These are phyloP conservation scores for Epicoccum nigrum DNA, from an alignment of 2,329 filamentous ascomycete genomes.

Conservation along the genomic window DNA sequence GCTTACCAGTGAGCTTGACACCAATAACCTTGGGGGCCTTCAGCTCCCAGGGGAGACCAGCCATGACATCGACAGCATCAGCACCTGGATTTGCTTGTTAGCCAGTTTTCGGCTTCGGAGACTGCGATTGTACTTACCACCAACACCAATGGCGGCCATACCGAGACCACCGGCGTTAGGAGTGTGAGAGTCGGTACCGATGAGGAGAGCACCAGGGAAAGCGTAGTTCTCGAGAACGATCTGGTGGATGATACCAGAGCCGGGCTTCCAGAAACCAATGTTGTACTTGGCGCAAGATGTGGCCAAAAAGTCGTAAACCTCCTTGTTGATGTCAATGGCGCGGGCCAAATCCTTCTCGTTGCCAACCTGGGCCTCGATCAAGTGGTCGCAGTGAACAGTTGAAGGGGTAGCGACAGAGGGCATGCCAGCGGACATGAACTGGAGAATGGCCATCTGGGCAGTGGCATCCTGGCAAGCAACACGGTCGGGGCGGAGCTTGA, in stretches of 20 bases:
- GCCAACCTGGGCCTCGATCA: slow-evolving; percentile 97
- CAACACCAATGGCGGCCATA: slow-evolving; percentile 93
- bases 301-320: slow-evolving; percentile 97
- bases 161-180: slow-evolving; percentile 96
- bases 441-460: slow-evolving; percentile 98
- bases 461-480: slow-evolving; percentile 99
- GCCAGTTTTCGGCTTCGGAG: not conserved
- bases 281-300: slow-evolving; percentile 98
- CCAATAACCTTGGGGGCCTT: slow-evolving; percentile 98
- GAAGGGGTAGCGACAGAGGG: slow-evolving; percentile 90
- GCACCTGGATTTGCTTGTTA: slow-evolving; percentile 60
- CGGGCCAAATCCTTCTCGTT: slow-evolving; percentile 91
- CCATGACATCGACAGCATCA: slow-evolving; percentile 98
- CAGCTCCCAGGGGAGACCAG: slow-evolving; percentile 94
- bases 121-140: slow-evolving; percentile 54
- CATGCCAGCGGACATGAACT: slow-evolving; percentile 99
- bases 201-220: slow-evolving; percentile 97
- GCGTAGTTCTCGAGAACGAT: slow-evolving; percentile 98
- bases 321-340: slow-evolving; percentile 94
- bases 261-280: slow-evolving; percentile 99
- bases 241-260: slow-evolving; percentile 99
- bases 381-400: slow-evolving; percentile 98
- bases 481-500: slow-evolving; percentile 95
- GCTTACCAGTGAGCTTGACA: slow-evolving; percentile 87
- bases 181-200: slow-evolving; percentile 97